Base-by-base conservation (phyloP, 2,329 filamentous ascomycete species). In the Lanzia echinophila region DNA sequence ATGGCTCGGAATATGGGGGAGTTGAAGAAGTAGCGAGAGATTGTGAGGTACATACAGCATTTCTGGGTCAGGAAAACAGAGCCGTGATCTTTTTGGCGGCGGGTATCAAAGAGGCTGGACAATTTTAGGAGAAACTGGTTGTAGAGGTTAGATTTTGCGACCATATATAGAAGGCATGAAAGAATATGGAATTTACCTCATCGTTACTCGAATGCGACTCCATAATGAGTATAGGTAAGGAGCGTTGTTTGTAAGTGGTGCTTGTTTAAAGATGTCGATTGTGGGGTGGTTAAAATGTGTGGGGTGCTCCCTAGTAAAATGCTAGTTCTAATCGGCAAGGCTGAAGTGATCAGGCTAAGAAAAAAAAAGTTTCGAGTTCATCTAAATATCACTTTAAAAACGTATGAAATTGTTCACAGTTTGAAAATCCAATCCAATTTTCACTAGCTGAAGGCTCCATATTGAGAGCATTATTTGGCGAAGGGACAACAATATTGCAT, bases 11-110 rank as follows among this genome's bases (percentile, higher is more conserved):
- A n/a, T 3, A n/a, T 5, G 39, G 17, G 19, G 38, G 8, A 24
- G 10, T 3, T n/a, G 13, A 15, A 5, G 42, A 11, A 22, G 3
- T 17, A 11, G 5, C 13, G 2, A 24, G 17, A 17, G 15, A 15
- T 4, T 41, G 8, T 22, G 43, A 28, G 12, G 24, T 19, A 36
- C 79, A 58, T 76, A 88, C 86, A 71, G 72, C 87, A 79, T 69
- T 92, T 92, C 67, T 95, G 88, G 49, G 81, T 85, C 55, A 95
- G 75, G 69, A 81, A 85, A 60, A 95, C 75, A 48, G 83, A 82
- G 63, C 87, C 87, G 70, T 90, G 85, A 63, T 86, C 80, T 68
- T 84, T 84, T 65, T 79, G 76, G 66, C 44, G 28, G 22, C 50
- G 20, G 15, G 34, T 28, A 33, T 53, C 50, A 17, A 53, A 53